phyloP scores from a whole-genome alignment of 164 flowering plant species.

The Vitis rupestris region DNA sequence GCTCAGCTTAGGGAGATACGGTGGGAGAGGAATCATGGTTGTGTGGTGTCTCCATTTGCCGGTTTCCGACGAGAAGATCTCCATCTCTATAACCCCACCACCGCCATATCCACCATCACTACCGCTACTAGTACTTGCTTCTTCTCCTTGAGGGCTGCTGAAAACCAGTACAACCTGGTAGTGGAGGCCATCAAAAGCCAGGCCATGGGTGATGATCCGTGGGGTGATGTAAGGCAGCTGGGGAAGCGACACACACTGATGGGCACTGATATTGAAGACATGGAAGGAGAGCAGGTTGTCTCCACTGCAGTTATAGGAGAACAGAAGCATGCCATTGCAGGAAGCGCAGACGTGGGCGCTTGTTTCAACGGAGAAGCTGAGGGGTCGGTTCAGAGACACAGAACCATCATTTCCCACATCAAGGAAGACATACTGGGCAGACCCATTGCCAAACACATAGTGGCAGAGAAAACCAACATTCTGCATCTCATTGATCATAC shows the following conservation, averaged over 20 bases:
- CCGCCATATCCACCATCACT: too few species aligned
- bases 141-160: background rate
- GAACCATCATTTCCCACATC: background rate
- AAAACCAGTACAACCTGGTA: conserved; percentile 6
- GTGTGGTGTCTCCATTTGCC: background rate
- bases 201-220: background rate
- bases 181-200: conserved; percentile 7
- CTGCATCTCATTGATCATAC: background rate
- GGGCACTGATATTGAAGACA: background rate
- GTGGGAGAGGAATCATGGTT: background rate
- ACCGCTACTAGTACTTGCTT: background rate
- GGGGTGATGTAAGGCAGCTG: background rate
- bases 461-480: conserved; percentile 2
- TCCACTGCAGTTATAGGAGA: background rate
- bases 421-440: conserved; percentile 6
- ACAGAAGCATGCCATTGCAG: conserved; percentile 7
- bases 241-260: background rate
- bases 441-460: conserved; percentile 6
- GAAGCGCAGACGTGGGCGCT: conserved; percentile 4
- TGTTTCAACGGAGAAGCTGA: background rate
- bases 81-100: background rate
- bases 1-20: conserved; percentile 2
- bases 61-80: conserved; percentile 4
- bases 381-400: background rate
- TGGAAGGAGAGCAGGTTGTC: background rate